These are phyloP conservation scores for Solioccasus polychromus DNA, from an alignment of 768 basidiomycete species.

Conservation along the genomic window DNA sequence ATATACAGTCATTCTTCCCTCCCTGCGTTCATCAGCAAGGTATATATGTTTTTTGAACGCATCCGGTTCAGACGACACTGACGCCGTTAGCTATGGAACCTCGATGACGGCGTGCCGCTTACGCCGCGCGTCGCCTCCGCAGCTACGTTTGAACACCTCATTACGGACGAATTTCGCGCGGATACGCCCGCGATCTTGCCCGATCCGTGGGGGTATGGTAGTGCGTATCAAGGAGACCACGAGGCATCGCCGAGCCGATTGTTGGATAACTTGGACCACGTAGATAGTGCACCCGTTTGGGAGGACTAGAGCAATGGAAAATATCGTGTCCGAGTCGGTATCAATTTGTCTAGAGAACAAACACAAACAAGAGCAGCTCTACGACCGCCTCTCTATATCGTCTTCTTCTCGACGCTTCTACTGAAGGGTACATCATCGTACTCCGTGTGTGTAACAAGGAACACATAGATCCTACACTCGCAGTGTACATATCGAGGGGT, in stretches of 20 bases:
- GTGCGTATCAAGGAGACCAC: not conserved
- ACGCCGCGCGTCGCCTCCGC: slow-evolving; percentile 20
- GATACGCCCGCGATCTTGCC: slow-evolving; percentile 16
- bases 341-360: too few species aligned
- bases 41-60: not conserved
- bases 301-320: too few species aligned
- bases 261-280: not conserved
- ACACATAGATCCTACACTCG: not conserved
- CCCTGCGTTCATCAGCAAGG: slow-evolving; percentile 22
- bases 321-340: too few species aligned
- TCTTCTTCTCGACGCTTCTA: not conserved
- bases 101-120: slow-evolving; percentile 20
- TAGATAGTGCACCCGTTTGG: not conserved
- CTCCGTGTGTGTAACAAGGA: not conserved
- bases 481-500: not conserved
- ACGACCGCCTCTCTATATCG: too few species aligned
- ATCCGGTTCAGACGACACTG: too few species aligned
- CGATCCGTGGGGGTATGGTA: slow-evolving; percentile 20
- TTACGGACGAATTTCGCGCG: slow-evolving; percentile 19
- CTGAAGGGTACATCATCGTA: not conserved
- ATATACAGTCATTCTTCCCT: slow-evolving; percentile 25
- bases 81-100: slow-evolving; percentile 21
- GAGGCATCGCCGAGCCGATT: not conserved
- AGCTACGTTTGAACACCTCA: slow-evolving; percentile 23
- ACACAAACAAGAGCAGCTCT: too few species aligned